Conservation (phyloP, 129 eudicot genomes). For the Lactuca sativa region DNA sequence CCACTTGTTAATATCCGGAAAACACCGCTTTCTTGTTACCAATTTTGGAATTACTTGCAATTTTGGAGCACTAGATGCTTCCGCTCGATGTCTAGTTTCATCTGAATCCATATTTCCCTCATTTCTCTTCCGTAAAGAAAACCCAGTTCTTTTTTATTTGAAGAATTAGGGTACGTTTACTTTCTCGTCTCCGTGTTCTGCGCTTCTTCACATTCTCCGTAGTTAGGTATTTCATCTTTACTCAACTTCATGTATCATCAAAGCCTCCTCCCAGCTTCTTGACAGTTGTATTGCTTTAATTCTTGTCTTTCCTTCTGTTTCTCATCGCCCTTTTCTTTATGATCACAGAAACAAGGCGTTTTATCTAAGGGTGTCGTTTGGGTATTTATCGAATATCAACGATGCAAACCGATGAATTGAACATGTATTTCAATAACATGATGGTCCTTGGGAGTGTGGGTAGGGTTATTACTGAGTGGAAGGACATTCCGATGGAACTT, state of each 20-base stretch:
- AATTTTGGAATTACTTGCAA: neutral
- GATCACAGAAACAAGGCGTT: slow-evolving; percentile 13
- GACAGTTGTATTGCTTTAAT: slow-evolving; percentile 28
- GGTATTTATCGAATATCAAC: neutral
- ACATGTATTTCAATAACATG: slow-evolving; percentile 46
- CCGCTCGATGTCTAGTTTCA: neutral
- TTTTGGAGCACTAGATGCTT: neutral
- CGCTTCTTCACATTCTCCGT: slow-evolving; percentile 1
- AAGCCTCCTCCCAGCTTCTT: neutral
- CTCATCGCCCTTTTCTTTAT: neutral
- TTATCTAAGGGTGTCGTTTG: too few relatives aligned
- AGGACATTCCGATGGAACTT: slow-evolving; percentile 89
- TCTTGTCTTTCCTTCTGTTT: slow-evolving; percentile 5
- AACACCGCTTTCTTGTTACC: neutral
- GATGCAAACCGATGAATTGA: slow-evolving; percentile 38
- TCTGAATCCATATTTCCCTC: neutral
- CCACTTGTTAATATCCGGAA: neutral
- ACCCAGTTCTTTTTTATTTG: neutral
- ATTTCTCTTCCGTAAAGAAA: slow-evolving; percentile 18
- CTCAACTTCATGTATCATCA: slow-evolving; percentile 26
- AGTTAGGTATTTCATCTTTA: slow-evolving; percentile 4
- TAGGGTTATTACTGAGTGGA: slow-evolving; percentile 67
- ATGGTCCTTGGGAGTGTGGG: slow-evolving; percentile 45
- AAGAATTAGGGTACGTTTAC: slow-evolving; percentile 8
- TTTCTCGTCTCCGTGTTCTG: slow-evolving; percentile 16